Evolutionary conservation across 768 basidiomycete species (phyloP).

Genomic region (Mycena crocata): DNA sequence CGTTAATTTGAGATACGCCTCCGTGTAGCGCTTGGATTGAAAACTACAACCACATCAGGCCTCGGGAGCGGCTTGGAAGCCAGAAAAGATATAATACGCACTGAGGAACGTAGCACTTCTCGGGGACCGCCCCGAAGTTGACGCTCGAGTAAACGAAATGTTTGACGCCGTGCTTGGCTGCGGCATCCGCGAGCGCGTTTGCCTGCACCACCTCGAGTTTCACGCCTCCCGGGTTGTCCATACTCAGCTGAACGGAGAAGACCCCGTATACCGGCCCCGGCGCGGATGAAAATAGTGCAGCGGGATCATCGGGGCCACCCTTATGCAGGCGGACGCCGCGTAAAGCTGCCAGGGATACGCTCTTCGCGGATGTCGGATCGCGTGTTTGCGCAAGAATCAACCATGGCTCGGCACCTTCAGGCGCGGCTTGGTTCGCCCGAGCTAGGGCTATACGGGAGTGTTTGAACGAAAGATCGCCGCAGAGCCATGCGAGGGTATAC

Average conservation of each 20-base stretch:
- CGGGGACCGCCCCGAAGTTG: conserved; percentile 14
- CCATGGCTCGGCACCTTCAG: conserved; percentile 3
- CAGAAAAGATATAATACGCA: background rate
- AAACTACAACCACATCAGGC: conserved; percentile 11
- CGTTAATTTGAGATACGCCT: conserved; percentile 9
- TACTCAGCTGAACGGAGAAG: conserved; percentile 31
- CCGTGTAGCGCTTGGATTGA: conserved; percentile 14
- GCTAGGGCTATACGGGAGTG: no score
- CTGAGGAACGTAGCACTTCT: conserved; percentile 25
- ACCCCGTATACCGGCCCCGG: conserved; percentile 24
- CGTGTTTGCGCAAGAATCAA: conserved; percentile 29
- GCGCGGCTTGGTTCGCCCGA: conserved; percentile 3
- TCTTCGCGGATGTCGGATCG: background rate
- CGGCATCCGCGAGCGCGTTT: conserved; percentile 26
- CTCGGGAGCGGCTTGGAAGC: no score
- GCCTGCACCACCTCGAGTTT: conserved; percentile 14
- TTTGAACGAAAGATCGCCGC: no score
- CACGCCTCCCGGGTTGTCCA: conserved; percentile 25
- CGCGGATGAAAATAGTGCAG: conserved; percentile 18
- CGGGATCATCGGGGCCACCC: conserved; percentile 3
- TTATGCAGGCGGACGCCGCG: conserved; percentile 10
- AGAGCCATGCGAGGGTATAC: no score
- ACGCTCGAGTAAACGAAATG: conserved; percentile 31
- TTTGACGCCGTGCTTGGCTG: conserved; percentile 26
- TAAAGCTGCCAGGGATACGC: conserved; percentile 5